Base-by-base conservation (phyloP, 495 filamentous ascomycete genomes). In the Penicillium atrosanguineum region DNA sequence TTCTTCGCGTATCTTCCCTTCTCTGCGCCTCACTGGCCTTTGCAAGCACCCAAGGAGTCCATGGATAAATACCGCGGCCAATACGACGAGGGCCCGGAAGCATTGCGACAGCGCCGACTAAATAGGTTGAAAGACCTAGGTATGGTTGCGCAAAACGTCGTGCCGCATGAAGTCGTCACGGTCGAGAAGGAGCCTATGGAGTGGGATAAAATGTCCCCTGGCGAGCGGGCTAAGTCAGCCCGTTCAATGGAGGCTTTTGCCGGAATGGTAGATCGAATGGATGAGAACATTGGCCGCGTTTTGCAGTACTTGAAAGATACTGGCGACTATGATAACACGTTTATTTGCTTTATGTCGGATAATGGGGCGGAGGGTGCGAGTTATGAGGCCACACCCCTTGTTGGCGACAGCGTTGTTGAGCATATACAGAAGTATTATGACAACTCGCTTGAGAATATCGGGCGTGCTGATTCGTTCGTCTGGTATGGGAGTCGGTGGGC, bases 401-500 rank as follows among this genome's bases (percentile, higher is more conserved):
- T 48, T 1, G 34, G 44, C 1, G 40, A 25, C 6, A 46, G 19
- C 14, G 12, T 58, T 12, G 28, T 52, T 6, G 40, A 46, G 18
- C 34, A 43, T 39, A 57, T 61, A 14, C 12, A 77, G 52, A 79
- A 81, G 59, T 83, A 81, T 62, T 84, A 82, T 55, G 67, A 83
- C 60, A 85, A 85, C 65, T 70, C 65, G n/a, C 61, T 82, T 29
- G 79, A 81, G 9, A 86, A 85, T 51, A 76, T 85, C 16, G 83
- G 81, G 11, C 71, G 75, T 45, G 64, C 61, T 40, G 72, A 84
- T 61, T 78, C 73, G 1, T 85, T 84, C 59, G 76, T 83, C 53
- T 84, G 82, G 81, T 84, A 85, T 54, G 81, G 82, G 2, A 77
- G 71, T 20, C 70, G 71, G n/a, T 79, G 80, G 78, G 79, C 77